A percentile compares a stretch with the other conserved stretches of the same genome.
phyloP scores from a whole-genome alignment of 805 yeast species.

The Kazachstania taianensis region DNA sequence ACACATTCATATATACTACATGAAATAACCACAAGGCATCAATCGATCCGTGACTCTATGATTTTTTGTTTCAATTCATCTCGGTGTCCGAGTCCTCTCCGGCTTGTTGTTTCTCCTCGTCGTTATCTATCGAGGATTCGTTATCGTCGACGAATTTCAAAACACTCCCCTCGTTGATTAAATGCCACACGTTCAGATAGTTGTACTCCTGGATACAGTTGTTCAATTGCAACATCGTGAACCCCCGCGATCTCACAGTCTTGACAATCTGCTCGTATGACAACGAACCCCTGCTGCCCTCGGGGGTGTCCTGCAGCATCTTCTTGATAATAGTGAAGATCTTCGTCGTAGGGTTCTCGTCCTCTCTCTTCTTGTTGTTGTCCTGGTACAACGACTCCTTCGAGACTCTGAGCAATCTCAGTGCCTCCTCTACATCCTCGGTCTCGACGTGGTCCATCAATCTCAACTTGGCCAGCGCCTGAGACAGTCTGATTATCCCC shows the following conservation, averaged over 20 bases:
- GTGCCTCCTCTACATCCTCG: constrained; percentile 91
- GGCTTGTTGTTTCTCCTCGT: no score
- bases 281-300: constrained; percentile 27
- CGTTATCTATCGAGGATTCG: constrained; percentile 11
- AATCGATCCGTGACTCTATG: no score
- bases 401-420: constrained; percentile 78
- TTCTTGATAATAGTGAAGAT: constrained; percentile 63
- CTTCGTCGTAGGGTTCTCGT: constrained; percentile 54
- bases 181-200: constrained; percentile 64
- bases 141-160: constrained; percentile 47
- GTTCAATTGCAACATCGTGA: constrained; percentile 65
- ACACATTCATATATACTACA: no score
- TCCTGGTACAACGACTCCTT: constrained; percentile 65
- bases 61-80: no score
- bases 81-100: no score
- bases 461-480: constrained; percentile 85
- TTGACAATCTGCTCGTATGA: constrained; percentile 44
- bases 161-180: constrained; percentile 57
- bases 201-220: constrained; percentile 70
- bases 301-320: constrained; percentile 34
- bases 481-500: constrained; percentile 85
- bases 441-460: constrained; percentile 60
- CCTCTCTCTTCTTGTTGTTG: constrained; percentile 42
- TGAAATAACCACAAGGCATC: no score
- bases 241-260: constrained; percentile 69